Evolutionary conservation across 495 filamentous ascomycete genomes (phyloP).

Genomic region (Podospora comata): DNA sequence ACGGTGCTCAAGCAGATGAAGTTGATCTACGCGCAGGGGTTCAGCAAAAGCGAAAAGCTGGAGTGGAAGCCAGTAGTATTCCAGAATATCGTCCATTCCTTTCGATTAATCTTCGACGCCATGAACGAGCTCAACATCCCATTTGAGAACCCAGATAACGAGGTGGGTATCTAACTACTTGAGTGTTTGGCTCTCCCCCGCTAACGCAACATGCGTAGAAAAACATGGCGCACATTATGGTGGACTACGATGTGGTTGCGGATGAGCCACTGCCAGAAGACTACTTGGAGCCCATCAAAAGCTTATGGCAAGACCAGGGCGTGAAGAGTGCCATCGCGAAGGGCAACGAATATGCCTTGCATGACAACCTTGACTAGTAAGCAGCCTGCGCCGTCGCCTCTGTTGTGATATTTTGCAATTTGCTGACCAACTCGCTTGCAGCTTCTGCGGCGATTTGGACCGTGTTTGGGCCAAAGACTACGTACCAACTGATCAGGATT

Average conservation of each 20-base stretch:
- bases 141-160: conserved; percentile 72
- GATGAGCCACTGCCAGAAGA: conserved; percentile 69
- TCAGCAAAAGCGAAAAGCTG: conserved; percentile 83
- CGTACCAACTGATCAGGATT: conserved; percentile 94
- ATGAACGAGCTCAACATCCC: conserved; percentile 83
- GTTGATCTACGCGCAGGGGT: conserved; percentile 91
- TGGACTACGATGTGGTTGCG: conserved; percentile 71
- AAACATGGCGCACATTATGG: conserved; percentile 51
- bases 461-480: conserved; percentile 83
- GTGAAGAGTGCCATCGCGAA: conserved; percentile 82
- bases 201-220: conserved; percentile 34
- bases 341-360: conserved; percentile 93
- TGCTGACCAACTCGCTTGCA: conserved; percentile 32
- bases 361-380: conserved; percentile 94
- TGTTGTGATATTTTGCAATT: neutral
- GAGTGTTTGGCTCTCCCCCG: neutral
- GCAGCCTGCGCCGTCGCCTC: conserved; percentile 28
- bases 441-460: conserved; percentile 89
- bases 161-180: conserved; percentile 52
- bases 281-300: conserved; percentile 72
- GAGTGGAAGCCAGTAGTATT: conserved; percentile 95
- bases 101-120: conserved; percentile 85
- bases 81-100: conserved; percentile 82
- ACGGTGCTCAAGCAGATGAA: conserved; percentile 99
- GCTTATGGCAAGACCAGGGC: conserved; percentile 78